These are phyloP conservation scores for Aspergillus arachidicola DNA, from an alignment of 2,329 filamentous ascomycete species.

Conservation along the genomic window DNA sequence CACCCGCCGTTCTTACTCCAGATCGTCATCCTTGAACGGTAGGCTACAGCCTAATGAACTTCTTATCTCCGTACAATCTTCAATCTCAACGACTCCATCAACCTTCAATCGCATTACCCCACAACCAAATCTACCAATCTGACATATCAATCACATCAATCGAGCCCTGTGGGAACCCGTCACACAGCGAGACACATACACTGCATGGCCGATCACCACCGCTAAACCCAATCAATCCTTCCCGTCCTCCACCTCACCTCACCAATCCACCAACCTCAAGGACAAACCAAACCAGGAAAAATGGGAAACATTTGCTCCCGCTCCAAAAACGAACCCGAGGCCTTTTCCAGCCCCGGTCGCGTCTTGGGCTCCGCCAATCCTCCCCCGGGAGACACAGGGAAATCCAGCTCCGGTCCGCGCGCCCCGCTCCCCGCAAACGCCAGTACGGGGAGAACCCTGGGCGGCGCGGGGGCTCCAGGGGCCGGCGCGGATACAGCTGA, in stretches of 20 bases:
- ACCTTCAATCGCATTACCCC: neutral
- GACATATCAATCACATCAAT: neutral
- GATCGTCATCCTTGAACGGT: neutral
- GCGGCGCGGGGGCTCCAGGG: constrained; percentile 3
- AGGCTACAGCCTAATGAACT: neutral
- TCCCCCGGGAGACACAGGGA: constrained; percentile 25
- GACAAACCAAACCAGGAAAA: constrained; percentile 9
- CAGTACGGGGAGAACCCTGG: constrained; percentile 61
- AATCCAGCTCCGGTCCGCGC: constrained; percentile 53
- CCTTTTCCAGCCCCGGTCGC: constrained; percentile 73
- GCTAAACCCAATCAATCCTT: neutral
- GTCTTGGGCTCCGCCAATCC: constrained; percentile 61
- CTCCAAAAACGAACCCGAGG: constrained; percentile 59
- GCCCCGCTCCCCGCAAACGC: constrained; percentile 47
- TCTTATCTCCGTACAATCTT: neutral
- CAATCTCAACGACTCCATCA: neutral
- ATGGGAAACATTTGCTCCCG: constrained; percentile 93
- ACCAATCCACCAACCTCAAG: constrained; percentile 8
- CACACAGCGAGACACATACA: neutral
- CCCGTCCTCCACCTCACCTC: neutral
- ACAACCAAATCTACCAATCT: neutral
- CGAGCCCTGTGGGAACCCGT: neutral
- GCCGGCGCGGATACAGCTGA: constrained; percentile 44
- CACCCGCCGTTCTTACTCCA: neutral
- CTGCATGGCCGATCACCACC: neutral